Base-by-base conservation (phyloP, 306 rosid species). In the Cicer cuneatum region DNA sequence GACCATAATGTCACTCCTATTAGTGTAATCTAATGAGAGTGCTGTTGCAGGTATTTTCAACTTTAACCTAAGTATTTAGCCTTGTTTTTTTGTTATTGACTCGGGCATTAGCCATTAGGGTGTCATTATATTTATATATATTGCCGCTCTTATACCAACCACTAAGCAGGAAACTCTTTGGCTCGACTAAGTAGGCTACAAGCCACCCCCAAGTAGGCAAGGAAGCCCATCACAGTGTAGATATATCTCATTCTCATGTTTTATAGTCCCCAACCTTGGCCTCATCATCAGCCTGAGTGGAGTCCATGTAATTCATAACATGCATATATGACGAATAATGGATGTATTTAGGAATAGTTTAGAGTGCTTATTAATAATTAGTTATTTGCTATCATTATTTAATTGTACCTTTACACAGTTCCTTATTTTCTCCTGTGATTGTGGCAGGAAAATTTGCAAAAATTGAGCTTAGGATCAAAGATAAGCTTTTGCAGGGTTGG, bases 391-490 rank as follows among this genome's bases (percentile, higher is more conserved):
- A 10, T 56, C 62, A 56, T 54, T 54, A 54, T 54, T 18, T 9
- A 54, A 16, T 37, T 56, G 15, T 10, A 57, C 15, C 15, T 57
- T 11, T 29, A 24, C 29, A 24, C 10, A 10, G 40, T 12, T 57
- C 15, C 63, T 5, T 57, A 57, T 24, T 57, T 57, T 24, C 63
- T 57, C 63, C 15, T 57, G 5, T 57, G 40, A 57, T 11, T 57
- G 15, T 56, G 63, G 16, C 63, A 57, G 63, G 63, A 24, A 10
- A 10, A 5, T 57, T 11, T 24, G 40, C 63, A 57, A 57, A 56
- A 56, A 1, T 57, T 57, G 40, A 10, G 63, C 63, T 24, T 57
- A 57, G 40, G 63, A 57, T 57, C 63, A 57, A 57, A 57, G 40
- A 38, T 11, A 24, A 14, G 8, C 63, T 57, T 57, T 57, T 57